Base-by-base conservation (phyloP, 2,329 filamentous ascomycete genomes). In the Penicillium psychrosexuale region DNA sequence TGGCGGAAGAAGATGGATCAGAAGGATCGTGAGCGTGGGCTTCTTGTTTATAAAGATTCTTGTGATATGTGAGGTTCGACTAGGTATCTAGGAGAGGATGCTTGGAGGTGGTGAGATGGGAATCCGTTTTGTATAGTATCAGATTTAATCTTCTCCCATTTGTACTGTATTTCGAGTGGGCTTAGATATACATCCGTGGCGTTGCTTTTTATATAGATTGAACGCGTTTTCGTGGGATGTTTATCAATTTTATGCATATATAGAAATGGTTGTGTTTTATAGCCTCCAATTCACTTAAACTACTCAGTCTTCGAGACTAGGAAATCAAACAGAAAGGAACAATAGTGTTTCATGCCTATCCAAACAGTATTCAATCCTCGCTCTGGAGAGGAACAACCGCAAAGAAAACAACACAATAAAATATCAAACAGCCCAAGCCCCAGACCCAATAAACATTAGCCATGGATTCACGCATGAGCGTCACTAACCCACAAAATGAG, bases 1-100 rank as follows among this genome's bases (percentile, higher is more conserved):
- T 88, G 82, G 72, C 82, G 90, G 55, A 66, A 77, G 51, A 56
- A 73, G 59, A 76, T 86, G 67, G 81, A 85, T 52, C 63, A 77
- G 65, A 65, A 79, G 30, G 82, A 86, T 53, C 71, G 77, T 54
- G 66, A 72, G 43, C 65, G 72, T 22, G 78, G 78, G 2, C 58
- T 71, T 34, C 62, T 73, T 42, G 64, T 72, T 13, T 55, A 70
- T 44, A 42, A 59, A 34, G 63, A 63, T 33, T 28, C 42, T 37
- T 8, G 27, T 37, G 8, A 30, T 28, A 38, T 30, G 42, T 42
- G 42, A 45, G 13, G 24, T 19, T 3, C 13, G 11, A 7, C 9
- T 40, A 42, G 27, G 4, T 31, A 24, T 28, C 1, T 27, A 7
- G 22, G 38, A 27, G 31, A 24, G 22, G 30, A 27, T n/a, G n/a